Percentiles rank a stretch among this genome's conserved stretches.
Conservation (phyloP, 768 basidiomycete genomes). For the Tephrocybe sp. region DNA sequence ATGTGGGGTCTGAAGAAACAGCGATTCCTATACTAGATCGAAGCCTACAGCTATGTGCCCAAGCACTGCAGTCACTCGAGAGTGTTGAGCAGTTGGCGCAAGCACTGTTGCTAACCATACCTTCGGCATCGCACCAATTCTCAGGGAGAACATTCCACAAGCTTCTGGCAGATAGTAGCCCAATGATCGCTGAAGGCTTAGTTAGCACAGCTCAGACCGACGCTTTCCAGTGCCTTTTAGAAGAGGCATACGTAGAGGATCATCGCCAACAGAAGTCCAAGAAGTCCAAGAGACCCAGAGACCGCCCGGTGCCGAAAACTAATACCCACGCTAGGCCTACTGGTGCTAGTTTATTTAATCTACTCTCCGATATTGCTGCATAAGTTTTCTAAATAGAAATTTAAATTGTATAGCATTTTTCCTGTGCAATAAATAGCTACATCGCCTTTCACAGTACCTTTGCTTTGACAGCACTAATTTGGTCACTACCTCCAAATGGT, state of each 20-base stretch:
- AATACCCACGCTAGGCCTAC: too few species aligned
- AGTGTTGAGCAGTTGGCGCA: conserved; percentile 59
- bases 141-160: conserved; percentile 63
- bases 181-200: conserved; percentile 15
- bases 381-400: conserved; percentile 15
- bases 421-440: too few species aligned
- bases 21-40: conserved; percentile 48
- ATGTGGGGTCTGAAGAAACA: conserved; percentile 6
- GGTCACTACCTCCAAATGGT: too few species aligned
- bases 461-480: too few species aligned
- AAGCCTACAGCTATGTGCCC: conserved; percentile 67
- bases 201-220: conserved; percentile 39
- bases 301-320: too few species aligned
- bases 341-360: conserved; percentile 33
- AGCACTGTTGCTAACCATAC: conserved; percentile 54
- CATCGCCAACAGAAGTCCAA: conserved; percentile 32
- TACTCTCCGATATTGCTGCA: conserved; percentile 38
- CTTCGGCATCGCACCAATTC: conserved; percentile 43
- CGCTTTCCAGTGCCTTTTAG: conserved; percentile 45
- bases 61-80: conserved; percentile 57
- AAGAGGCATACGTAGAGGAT: conserved; percentile 48
- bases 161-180: conserved; percentile 33
- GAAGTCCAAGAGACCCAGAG: conserved; percentile 24
- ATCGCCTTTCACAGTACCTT: too few species aligned
- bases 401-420: too few species aligned